Percentiles rank a stretch among this genome's conserved stretches.
Conservation (phyloP, 2,329 filamentous ascomycete genomes). For the Clonostachys solani region DNA sequence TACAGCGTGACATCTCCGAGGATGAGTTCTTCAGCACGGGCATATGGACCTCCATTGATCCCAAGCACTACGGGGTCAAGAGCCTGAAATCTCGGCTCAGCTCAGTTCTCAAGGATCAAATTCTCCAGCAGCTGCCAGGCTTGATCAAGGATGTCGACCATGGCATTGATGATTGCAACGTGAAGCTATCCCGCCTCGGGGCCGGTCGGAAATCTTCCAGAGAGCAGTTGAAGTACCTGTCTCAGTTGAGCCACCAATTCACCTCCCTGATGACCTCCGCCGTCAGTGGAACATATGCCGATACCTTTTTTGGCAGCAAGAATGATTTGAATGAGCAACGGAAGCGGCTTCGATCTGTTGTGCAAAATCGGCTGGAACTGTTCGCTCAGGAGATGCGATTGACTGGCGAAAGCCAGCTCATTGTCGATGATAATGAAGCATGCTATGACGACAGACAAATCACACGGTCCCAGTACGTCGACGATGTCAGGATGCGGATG, state of each 20-base stretch:
- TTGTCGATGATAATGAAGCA: neutral
- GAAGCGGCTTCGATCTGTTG: slow-evolving; percentile 14
- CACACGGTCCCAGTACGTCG: slow-evolving; percentile 1
- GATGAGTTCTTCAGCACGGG: slow-evolving; percentile 35
- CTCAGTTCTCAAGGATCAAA: slow-evolving; percentile 41
- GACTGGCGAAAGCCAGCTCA: neutral
- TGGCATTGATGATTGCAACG: slow-evolving; percentile 24
- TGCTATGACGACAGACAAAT: slow-evolving; percentile 4
- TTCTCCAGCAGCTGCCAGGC: slow-evolving; percentile 37
- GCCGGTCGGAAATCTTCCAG: slow-evolving; percentile 32
- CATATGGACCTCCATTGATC: slow-evolving; percentile 27
- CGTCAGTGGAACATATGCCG: slow-evolving; percentile 19
- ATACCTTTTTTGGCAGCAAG: slow-evolving; percentile 17
- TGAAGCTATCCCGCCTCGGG: slow-evolving; percentile 41
- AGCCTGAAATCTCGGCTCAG: slow-evolving; percentile 44
- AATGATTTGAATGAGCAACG: slow-evolving; percentile 8
- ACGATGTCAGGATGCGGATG: slow-evolving; percentile 8
- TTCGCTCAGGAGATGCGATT: neutral
- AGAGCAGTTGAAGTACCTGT: slow-evolving; percentile 44
- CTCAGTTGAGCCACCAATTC: slow-evolving; percentile 37
- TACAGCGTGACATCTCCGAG: slow-evolving; percentile 32
- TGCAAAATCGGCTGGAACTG: slow-evolving; percentile 12
- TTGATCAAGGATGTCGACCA: slow-evolving; percentile 36
- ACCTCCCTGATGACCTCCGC: slow-evolving; percentile 17
- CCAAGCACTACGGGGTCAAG: slow-evolving; percentile 37